A percentile compares a stretch with the other conserved stretches of the same genome.
Evolutionary conservation across 352 stramenopile species (phyloP).

Genomic region (Pythium biforme): DNA sequence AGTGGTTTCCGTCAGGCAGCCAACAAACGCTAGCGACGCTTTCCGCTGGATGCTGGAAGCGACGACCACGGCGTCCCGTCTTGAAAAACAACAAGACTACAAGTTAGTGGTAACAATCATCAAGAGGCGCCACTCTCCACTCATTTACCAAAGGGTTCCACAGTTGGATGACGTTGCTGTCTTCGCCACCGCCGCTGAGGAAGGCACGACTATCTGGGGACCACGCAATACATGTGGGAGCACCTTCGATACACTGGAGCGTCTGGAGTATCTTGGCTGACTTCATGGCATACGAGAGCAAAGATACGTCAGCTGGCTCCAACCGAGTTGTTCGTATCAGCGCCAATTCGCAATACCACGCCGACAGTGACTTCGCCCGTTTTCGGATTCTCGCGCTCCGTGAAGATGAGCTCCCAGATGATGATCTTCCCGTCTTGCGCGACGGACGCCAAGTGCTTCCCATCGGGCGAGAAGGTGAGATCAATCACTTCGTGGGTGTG

Average conservation of each 20-base stretch:
- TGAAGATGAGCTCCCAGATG: slow-evolving; percentile 55
- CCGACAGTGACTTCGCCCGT: slow-evolving; percentile 8
- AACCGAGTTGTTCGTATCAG: not conserved
- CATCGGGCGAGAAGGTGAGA: slow-evolving; percentile 79
- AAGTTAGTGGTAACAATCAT: not conserved
- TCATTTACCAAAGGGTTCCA: slow-evolving; percentile 53
- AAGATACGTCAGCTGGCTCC: not conserved
- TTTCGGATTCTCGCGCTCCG: slow-evolving; percentile 22
- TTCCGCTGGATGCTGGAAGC: slow-evolving; percentile 57
- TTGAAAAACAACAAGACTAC: slow-evolving; percentile 9
- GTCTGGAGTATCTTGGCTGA: slow-evolving; percentile 34
- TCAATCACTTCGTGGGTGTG: slow-evolving; percentile 65
- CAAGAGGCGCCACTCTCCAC: no score
- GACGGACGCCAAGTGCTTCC: slow-evolving; percentile 69
- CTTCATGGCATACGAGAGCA: slow-evolving; percentile 8
- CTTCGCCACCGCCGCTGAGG: slow-evolving; percentile 49
- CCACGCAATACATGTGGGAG: slow-evolving; percentile 62
- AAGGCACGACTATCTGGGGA: slow-evolving; percentile 57
- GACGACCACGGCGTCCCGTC: slow-evolving; percentile 47
- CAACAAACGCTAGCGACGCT: slow-evolving; percentile 52
- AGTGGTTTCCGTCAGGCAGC: slow-evolving; percentile 55
- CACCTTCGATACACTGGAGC: slow-evolving; percentile 45
- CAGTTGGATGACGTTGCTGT: slow-evolving; percentile 58
- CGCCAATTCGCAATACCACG: slow-evolving; percentile 1
- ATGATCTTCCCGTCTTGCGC: slow-evolving; percentile 78